Base-by-base conservation (phyloP, 805 yeast genomes). In the Kazachstania taianensis region DNA sequence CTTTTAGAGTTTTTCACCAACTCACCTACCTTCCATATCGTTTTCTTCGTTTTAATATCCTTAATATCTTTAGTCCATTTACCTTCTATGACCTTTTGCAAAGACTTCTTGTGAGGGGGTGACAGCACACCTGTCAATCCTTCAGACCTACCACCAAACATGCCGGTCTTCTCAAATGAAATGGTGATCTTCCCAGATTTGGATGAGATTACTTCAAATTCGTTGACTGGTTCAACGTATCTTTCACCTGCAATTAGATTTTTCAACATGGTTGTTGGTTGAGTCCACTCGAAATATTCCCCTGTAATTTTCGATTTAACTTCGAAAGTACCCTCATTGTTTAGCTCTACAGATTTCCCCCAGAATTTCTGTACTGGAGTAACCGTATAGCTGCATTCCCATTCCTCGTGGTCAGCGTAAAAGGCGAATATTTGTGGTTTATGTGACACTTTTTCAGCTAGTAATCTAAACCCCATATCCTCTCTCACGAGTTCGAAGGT, bases 201-300 rank as follows among this genome's bases (percentile, higher is more conserved):
- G 2, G 84, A 73, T 2, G 86, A 73, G 31, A 72, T 69, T 2
- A 92, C 67, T 0, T 78, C 73, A 41, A 84, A 66, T 3, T 75
- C 59, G 13, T 83, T 77, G 2, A 70, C 66, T 1, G 98, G 98
- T 53, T 92, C 98, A 10, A 84, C 67, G 57, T 87, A 92, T 55
- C 85, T 81, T 50, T 92, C 98, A 18, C 98, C 97, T 2, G 96
- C 95, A 49, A 92, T 75, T 32, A 92, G 69, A 53, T 89, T 89
- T 49, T 89, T 79, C 48, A 92, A 61, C 48, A 83, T 69, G 0
- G 94, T 77, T 1, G 81, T 75, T 6, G 98, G 96, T 44, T 78
- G 87, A 15, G 66, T 55, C 89, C 94, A 92, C 42, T 75, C 73
- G 50, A 77, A 82, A 8, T 57, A 46, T 48, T 83, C 94, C 1